Evolutionary conservation across 352 stramenopile species (phyloP).

Genomic region (Phytophthora pluvialis): DNA sequence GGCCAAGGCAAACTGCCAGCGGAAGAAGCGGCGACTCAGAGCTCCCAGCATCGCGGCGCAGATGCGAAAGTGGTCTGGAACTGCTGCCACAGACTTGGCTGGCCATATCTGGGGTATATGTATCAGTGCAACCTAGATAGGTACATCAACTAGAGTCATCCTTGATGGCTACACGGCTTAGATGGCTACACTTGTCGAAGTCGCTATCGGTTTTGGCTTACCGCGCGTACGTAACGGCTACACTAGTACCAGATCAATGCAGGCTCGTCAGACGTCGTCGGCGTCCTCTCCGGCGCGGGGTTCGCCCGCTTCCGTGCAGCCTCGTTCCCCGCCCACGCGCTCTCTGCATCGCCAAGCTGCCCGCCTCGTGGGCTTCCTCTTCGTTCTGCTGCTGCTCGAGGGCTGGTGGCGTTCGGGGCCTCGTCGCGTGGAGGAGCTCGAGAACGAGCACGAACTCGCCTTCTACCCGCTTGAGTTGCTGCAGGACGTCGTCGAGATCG

Average conservation of each 20-base stretch:
- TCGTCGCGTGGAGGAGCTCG: slow-evolving; percentile 26
- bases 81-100: too few relatives aligned
- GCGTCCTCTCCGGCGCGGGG: neutral
- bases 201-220: neutral
- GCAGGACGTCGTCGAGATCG: slow-evolving; percentile 28
- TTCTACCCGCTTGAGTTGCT: slow-evolving; percentile 35
- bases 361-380: slow-evolving; percentile 1
- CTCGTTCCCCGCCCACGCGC: slow-evolving; percentile 2
- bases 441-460: slow-evolving; percentile 31
- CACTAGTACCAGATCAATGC: slow-evolving; percentile 11
- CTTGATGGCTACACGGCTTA: neutral
- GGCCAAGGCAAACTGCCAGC: slow-evolving; percentile 4
- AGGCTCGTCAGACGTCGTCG: slow-evolving; percentile 6
- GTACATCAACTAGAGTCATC: too few relatives aligned
- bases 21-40: neutral
- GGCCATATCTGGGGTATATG: too few relatives aligned
- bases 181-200: neutral
- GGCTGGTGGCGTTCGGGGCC: slow-evolving; percentile 29
- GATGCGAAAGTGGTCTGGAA: too few relatives aligned
- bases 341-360: slow-evolving; percentile 5
- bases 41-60: slow-evolving; percentile 7
- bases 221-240: neutral
- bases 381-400: slow-evolving; percentile 22
- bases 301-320: slow-evolving; percentile 2
- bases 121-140: too few relatives aligned